phyloP scores from a whole-genome alignment of 148 eudicot genomes.

The Chenopodium quinoa region DNA sequence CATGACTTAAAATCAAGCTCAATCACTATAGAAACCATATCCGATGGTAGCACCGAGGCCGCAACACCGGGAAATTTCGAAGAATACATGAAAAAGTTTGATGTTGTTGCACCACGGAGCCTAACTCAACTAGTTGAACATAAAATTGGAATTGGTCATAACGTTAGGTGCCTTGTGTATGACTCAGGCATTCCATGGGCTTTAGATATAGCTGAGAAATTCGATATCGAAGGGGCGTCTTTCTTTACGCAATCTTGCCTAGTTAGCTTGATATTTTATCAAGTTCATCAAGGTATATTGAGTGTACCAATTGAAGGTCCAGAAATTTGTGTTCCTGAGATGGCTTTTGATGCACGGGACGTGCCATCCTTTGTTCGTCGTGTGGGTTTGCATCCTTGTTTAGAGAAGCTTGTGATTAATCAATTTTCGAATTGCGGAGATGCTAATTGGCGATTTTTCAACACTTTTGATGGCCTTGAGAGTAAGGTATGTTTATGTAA shows the following conservation, averaged over 20 bases:
- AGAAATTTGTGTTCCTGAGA: background rate
- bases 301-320: conserved; percentile 18
- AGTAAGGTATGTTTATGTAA: conserved; percentile 18
- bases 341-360: conserved; percentile 13
- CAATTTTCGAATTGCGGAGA: conserved; percentile 26
- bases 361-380: conserved; percentile 28
- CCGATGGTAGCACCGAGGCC: conserved; percentile 21
- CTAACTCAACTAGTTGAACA: conserved; percentile 20
- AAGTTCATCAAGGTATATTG: conserved; percentile 28
- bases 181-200: conserved; percentile 51
- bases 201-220: conserved; percentile 35
- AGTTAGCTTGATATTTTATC: conserved; percentile 35
- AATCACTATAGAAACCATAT: conserved; percentile 25
- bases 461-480: conserved; percentile 28
- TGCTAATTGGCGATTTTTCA: conserved; percentile 28
- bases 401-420: conserved; percentile 27
- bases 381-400: conserved; percentile 19
- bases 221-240: conserved; percentile 32
- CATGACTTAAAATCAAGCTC: background rate
- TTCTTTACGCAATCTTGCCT: conserved; percentile 53
- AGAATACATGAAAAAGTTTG: conserved; percentile 6
- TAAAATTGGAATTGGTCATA: conserved; percentile 12
- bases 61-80: conserved; percentile 5
- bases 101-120: conserved; percentile 22
- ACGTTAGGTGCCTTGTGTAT: conserved; percentile 33